Evolutionary conservation across 129 eudicot genomes (phyloP).

Genomic region (Artemisia annua): DNA sequence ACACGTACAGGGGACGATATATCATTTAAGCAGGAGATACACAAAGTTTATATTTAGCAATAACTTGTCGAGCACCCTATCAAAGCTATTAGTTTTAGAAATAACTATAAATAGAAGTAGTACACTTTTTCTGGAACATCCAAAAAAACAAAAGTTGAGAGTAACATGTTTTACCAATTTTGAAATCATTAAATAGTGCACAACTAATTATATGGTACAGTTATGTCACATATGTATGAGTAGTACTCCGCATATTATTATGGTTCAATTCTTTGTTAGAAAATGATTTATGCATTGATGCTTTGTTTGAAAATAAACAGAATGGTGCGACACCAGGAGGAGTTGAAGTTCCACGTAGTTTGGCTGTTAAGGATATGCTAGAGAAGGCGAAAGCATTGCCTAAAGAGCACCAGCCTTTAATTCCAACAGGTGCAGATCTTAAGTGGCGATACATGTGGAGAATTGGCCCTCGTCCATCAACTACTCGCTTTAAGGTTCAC

Average conservation of each 20-base stretch:
- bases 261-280: neutral
- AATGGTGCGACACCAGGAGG: conserved; percentile 95
- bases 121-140: no score
- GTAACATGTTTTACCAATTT: no score
- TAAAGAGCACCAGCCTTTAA: conserved; percentile 52
- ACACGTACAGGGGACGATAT: no score
- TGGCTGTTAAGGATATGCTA: conserved; percentile 70
- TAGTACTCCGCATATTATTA: neutral
- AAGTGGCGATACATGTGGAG: conserved; percentile 99
- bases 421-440: conserved; percentile 78
- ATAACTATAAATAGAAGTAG: neutral
- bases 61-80: no score
- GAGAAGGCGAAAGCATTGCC: conserved; percentile 65
- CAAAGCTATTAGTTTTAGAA: neutral
- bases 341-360: conserved; percentile 87
- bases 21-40: no score
- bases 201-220: neutral
- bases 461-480: conserved; percentile 74
- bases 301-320: conserved; percentile 28
- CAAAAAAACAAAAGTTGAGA: no score
- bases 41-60: no score
- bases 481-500: conserved; percentile 68
- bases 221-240: neutral
- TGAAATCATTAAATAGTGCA: no score
- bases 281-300: neutral